Evolutionary conservation across 768 basidiomycete species (phyloP), one percentile per base, ranked within the genome.

Genomic region (Lactarius akahatsu): DNA sequence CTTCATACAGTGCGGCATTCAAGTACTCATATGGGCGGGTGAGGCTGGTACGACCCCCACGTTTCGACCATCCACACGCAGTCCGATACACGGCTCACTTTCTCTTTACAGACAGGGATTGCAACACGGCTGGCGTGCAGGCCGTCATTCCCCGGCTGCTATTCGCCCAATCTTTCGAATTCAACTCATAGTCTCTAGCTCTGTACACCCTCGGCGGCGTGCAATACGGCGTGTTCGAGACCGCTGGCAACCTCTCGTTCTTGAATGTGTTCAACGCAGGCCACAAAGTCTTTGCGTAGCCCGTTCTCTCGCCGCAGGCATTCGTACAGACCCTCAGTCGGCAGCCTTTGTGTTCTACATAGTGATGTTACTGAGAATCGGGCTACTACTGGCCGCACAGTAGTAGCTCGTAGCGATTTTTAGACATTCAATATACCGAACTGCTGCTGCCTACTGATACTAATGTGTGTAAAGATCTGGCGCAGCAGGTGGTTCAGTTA

Each of bases 1-100:
- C 3, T 26, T 62, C 34, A 15, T 62, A 28, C 23, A 54, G 50
- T 40, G 36, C 18, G 52, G 52, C 4, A 30, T 85, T n/a, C 82
- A 84, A 69, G 76, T 73, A 10, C 80, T 85, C 20, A 82, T 85
- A 62, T 78, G 30, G 65, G 78, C 80, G 60, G 83, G 83, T 11
- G 80, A 61, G 13, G 47, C 47, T 11, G 60, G 34, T 61, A 61
- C 7, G 54, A 28, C 54, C 5, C 16, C 32, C 7, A 4, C 54
- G 10, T 47, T 47, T 16, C 1, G 45, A 4, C 45, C 30, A 30
- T 30, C 4, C n/a, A 4, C n/a, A 4, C 45, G n/a, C 45, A 23
- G n/a, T 8, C n/a, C n/a, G n/a, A 47, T 47, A 4, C 54, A 52
- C 78, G 59, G 78, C 78, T 4, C 69, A 80, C 30, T 67, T 82